phyloP scores from a whole-genome alignment of 2,329 filamentous ascomycete species.

The Nemania serpens region DNA sequence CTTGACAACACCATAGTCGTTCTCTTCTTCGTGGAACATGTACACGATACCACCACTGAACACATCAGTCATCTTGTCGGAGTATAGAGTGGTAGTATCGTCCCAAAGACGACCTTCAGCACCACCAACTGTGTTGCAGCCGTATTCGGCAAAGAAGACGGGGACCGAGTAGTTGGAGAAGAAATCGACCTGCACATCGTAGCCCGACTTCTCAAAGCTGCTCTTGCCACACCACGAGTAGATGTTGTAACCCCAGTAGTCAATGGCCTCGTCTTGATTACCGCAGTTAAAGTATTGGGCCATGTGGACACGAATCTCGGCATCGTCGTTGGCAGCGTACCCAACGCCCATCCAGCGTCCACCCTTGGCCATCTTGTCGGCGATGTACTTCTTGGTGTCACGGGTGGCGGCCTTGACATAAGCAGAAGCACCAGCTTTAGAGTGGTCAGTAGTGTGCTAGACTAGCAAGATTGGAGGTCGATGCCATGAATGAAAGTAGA shows the following conservation, averaged over 20 bases:
- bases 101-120: slow-evolving; percentile 68
- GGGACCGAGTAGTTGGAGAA: slow-evolving; percentile 76
- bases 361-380: slow-evolving; percentile 55
- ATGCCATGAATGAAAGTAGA: not conserved
- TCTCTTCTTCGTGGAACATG: slow-evolving; percentile 80
- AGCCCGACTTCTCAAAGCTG: slow-evolving; percentile 69
- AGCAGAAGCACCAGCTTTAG: slow-evolving; percentile 64
- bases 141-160: slow-evolving; percentile 83
- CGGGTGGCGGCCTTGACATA: slow-evolving; percentile 83
- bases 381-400: slow-evolving; percentile 80
- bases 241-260: slow-evolving; percentile 89
- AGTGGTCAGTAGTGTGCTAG: not conserved
- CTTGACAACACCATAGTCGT: slow-evolving; percentile 70
- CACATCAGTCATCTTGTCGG: slow-evolving; percentile 69
- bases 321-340: slow-evolving; percentile 80
- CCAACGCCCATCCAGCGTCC: slow-evolving; percentile 75
- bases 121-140: slow-evolving; percentile 65
- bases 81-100: slow-evolving; percentile 71
- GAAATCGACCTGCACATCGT: slow-evolving; percentile 70
- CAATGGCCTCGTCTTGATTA: slow-evolving; percentile 61
- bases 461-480: not conserved
- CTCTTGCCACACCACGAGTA: slow-evolving; percentile 82
- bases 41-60: slow-evolving; percentile 84
- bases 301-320: slow-evolving; percentile 70
- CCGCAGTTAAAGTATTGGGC: slow-evolving; percentile 81